These are phyloP conservation scores for Claviceps sp. DNA, from an alignment of 2,329 filamentous ascomycete species.

Conservation along the genomic window DNA sequence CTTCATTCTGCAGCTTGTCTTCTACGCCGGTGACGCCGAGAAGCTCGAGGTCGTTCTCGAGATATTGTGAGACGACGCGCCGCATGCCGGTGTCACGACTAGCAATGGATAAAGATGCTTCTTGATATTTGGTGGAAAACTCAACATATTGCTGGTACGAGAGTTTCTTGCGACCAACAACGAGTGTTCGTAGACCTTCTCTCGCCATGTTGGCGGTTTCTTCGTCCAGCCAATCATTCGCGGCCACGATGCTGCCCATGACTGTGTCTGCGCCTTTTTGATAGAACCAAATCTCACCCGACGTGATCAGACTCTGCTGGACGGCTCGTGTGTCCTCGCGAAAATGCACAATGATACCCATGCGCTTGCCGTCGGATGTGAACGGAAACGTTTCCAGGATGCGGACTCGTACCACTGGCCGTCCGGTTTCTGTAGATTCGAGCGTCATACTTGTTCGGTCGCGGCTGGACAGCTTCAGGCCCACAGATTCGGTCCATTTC, in stretches of 20 bases:
- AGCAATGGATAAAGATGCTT: slow-evolving; percentile 68
- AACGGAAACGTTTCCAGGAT: slow-evolving; percentile 96
- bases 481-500: slow-evolving; percentile 85
- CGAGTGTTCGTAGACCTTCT: slow-evolving; percentile 84
- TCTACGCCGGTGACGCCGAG: slow-evolving; percentile 97
- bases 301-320: slow-evolving; percentile 33
- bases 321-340: slow-evolving; percentile 39
- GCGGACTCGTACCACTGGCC: slow-evolving; percentile 66
- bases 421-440: slow-evolving; percentile 60
- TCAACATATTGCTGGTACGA: slow-evolving; percentile 67
- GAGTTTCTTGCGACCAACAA: slow-evolving; percentile 83
- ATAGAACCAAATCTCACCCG: slow-evolving; percentile 89
- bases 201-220: slow-evolving; percentile 99
- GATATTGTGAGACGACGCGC: slow-evolving; percentile 60
- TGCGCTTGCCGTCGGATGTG: slow-evolving; percentile 92
- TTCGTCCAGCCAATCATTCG: slow-evolving; percentile 97
- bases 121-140: slow-evolving; percentile 61
- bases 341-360: slow-evolving; percentile 94
- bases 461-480: slow-evolving; percentile 68
- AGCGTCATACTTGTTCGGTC: slow-evolving; percentile 79
- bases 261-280: slow-evolving; percentile 98
- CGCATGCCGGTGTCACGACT: slow-evolving; percentile 74
- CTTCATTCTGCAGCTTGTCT: slow-evolving; percentile 88
- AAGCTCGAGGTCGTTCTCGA: slow-evolving; percentile 82
- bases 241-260: slow-evolving; percentile 88